Base-by-base conservation (phyloP, 2,329 filamentous ascomycete genomes). In the Seiridium cupressi region DNA sequence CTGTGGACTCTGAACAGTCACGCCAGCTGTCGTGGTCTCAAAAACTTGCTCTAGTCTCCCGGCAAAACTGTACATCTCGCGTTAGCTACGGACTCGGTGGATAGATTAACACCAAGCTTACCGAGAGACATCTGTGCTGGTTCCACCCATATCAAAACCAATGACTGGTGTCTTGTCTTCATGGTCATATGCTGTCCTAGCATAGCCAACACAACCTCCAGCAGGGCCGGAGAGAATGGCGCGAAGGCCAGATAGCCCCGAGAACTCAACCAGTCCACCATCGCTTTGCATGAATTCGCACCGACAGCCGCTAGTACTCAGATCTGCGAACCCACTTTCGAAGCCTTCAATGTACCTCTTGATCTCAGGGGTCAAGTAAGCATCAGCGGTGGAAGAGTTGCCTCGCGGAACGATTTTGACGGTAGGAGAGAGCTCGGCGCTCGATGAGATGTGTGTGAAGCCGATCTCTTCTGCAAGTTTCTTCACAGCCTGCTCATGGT, bases 11-110 rank as follows among this genome's bases (percentile, higher is more conserved):
- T 93, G 90, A 11, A 93, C 91, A 2, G 89, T 88, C 2, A 93
- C 86, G n/a, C 90, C 91, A 0, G 90, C 90, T 0, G 89, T 92
- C 0, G 89, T 92, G 0, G 89, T 92, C 68, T 92, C 90, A 63
- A 93, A 92, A 0, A 77, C 71, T 44, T 78, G 76, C 42, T 77
- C 76, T 38, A 74, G 75, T 1, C 68, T 68, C 3, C 76, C 76
- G 2, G 70, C 86, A 5, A 26, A 26, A 26, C 18, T 26, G 18
- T 26, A 26, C 18, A 26, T 26, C 18, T 26, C 18, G 18, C 18
- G 18, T 26, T 26, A 26, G 18, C 18, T 26, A 26, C 18, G 18
- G 18, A 26, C 18, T 2, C 2, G 18, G 18, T 26, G 18, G 18
- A 26, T 26, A 26, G 18, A 26, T 26, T 26, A 26, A 26, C 18